These are phyloP conservation scores for Botrytis galanthina DNA, from an alignment of 2,329 filamentous ascomycete species.

Conservation along the genomic window DNA sequence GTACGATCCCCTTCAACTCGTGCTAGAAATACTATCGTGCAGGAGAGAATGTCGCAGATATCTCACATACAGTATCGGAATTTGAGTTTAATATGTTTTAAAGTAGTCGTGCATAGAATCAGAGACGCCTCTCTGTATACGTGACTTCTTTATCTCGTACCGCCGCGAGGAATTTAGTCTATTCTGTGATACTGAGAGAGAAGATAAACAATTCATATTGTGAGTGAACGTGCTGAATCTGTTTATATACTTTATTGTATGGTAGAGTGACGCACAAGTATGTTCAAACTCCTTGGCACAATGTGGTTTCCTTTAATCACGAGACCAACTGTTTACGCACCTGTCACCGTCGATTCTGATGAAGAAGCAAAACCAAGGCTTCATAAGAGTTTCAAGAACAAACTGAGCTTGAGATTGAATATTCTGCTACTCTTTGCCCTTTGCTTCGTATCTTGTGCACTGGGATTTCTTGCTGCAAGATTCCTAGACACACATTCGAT, in stretches of 20 bases:
- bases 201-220: neutral
- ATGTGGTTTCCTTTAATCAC: neutral
- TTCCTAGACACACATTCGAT: neutral
- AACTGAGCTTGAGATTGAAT: neutral
- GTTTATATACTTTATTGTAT: neutral
- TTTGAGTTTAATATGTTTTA: neutral
- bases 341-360: neutral
- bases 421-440: neutral
- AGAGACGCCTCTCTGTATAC: neutral
- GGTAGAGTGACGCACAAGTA: neutral
- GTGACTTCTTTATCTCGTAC: neutral
- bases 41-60: neutral
- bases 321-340: neutral
- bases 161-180: neutral
- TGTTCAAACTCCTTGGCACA: neutral
- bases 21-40: neutral
- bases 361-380: neutral
- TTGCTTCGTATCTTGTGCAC: neutral
- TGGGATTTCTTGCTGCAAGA: neutral
- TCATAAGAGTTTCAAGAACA: neutral
- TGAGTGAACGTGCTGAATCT: neutral
- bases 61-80: neutral
- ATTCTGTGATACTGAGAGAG: neutral
- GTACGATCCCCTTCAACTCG: neutral
- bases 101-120: neutral